phyloP scores from a whole-genome alignment of 1,284 basidiomycete species.

The Heterobasidion occidentale region DNA sequence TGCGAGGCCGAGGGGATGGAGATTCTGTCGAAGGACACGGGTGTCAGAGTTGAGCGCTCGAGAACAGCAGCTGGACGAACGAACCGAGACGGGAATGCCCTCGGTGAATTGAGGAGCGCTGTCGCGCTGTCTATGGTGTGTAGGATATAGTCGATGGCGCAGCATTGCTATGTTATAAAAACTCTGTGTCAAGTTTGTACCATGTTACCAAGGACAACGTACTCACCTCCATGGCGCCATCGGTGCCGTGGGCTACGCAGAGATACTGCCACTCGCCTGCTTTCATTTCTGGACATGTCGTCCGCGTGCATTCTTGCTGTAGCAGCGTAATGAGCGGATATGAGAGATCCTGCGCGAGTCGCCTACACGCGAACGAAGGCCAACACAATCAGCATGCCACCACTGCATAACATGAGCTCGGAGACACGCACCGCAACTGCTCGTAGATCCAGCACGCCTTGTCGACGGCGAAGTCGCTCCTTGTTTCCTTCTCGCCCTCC shows the following conservation, averaged over 20 bases:
- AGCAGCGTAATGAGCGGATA: conserved; percentile 85
- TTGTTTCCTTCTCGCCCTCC: conserved; percentile 32
- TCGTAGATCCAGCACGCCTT: conserved; percentile 93
- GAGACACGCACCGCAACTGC: conserved; percentile 66
- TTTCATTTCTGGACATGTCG: conserved; percentile 93
- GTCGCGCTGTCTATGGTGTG: conserved; percentile 94
- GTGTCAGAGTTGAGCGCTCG: no score
- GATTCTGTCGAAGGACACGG: conserved; percentile 36
- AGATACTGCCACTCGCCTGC: conserved; percentile 95
- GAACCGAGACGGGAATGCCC: conserved; percentile 87
- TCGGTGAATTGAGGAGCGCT: conserved; percentile 85
- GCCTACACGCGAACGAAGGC: conserved; percentile 37
- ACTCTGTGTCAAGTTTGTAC: not conserved
- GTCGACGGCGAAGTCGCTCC: conserved; percentile 55
- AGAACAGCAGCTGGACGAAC: not conserved
- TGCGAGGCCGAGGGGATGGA: conserved; percentile 76
- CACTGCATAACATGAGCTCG: not conserved
- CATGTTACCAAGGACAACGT: not conserved
- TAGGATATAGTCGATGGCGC: conserved; percentile 94
- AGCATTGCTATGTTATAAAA: conserved; percentile 65
- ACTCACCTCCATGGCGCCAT: conserved; percentile 66
- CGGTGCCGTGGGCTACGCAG: conserved; percentile 86
- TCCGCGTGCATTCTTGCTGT: conserved; percentile 77
- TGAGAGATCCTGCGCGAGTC: conserved; percentile 87
- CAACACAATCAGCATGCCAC: conserved; percentile 2